Conservation (phyloP, 345 rosid species). For the Bretschneidera sinensis region DNA sequence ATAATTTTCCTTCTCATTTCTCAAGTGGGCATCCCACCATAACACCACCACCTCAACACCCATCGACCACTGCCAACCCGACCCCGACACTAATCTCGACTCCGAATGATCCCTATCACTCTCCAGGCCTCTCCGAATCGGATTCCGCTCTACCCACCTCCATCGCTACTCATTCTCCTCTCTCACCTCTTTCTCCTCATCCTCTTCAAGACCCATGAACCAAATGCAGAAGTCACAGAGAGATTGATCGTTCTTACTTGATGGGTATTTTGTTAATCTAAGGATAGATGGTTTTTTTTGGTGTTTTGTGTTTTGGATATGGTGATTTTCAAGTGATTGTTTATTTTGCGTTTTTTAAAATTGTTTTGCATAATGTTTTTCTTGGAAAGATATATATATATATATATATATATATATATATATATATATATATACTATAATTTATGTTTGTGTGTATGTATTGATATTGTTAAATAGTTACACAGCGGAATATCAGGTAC, state of each 20-base stretch:
- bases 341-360: background rate
- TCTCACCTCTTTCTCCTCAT: conserved; percentile 32
- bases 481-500: no score
- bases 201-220: conserved; percentile 23
- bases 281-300: background rate
- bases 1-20: conserved; percentile 59
- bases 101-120: conserved; percentile 22
- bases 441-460: no score
- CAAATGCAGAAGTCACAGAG: conserved; percentile 10
- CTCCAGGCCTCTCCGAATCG: conserved; percentile 32
- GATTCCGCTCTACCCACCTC: conserved; percentile 61
- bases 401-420: no score
- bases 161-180: conserved; percentile 43
- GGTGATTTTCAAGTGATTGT: background rate
- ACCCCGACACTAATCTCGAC: conserved; percentile 28
- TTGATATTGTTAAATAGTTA: no score
- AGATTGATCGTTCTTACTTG: background rate
- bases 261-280: background rate
- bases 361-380: conserved; percentile 41
- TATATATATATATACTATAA: no score
- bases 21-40: conserved; percentile 46
- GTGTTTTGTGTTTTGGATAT: background rate
- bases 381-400: no score
- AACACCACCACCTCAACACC: background rate
- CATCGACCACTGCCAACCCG: conserved; percentile 18